Conservation (phyloP, 345 rosid species). For the Populus pruinosa region DNA sequence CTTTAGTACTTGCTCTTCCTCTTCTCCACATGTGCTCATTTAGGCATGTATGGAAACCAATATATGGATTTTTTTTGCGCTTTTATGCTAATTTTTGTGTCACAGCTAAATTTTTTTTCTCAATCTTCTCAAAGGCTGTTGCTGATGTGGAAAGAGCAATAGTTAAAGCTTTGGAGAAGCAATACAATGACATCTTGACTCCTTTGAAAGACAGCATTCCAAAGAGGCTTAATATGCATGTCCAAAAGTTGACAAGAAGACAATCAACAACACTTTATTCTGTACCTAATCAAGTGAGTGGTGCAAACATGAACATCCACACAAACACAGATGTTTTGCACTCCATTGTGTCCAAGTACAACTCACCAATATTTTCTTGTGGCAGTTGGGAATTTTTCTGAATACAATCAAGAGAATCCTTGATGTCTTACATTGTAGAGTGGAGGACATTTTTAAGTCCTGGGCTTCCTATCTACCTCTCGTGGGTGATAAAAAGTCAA, state of each 20-base stretch:
- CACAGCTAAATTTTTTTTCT: neutral
- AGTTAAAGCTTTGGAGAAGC: conserved; percentile 82
- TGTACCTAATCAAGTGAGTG: conserved; percentile 74
- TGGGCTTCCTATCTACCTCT: conserved; percentile 88
- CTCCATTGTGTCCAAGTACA: neutral
- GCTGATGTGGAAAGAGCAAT: conserved; percentile 81
- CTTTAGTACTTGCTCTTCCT: neutral
- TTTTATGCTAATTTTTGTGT: neutral
- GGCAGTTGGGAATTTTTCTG: conserved; percentile 78
- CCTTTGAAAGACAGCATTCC: conserved; percentile 88
- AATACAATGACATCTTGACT: conserved; percentile 75
- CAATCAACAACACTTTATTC: conserved; percentile 70
- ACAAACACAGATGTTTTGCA: neutral
- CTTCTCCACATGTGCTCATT: neutral
- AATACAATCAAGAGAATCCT: conserved; percentile 90
- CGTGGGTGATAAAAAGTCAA: conserved; percentile 65
- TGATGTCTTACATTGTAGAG: conserved; percentile 74
- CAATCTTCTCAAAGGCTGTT: conserved; percentile 50
- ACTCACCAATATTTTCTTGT: conserved; percentile 16
- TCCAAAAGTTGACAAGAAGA: conserved; percentile 87
- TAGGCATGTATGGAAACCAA: neutral
- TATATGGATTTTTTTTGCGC: neutral
- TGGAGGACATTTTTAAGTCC: conserved; percentile 74
- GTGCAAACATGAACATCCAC: neutral
- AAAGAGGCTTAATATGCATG: conserved; percentile 86